A percentile compares a stretch with the other conserved stretches of the same genome.
Conservation (phyloP, 2,329 filamentous ascomycete species). For the Pseudofabraea citricarpa region DNA sequence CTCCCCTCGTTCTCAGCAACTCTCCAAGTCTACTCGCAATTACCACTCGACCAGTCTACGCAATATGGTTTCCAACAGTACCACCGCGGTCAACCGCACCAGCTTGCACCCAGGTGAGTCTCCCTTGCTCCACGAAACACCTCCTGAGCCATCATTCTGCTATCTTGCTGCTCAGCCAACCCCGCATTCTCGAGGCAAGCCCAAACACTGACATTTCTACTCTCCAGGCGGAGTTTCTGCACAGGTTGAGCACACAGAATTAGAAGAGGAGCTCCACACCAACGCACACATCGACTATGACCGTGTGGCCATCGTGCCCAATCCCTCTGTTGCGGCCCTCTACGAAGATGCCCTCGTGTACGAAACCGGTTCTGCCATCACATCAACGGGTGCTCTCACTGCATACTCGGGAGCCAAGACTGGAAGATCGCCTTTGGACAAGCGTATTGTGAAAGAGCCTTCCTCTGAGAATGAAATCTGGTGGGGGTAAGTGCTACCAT, state of each 20-base stretch:
- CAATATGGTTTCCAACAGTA: slow-evolving; percentile 24
- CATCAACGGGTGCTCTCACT: slow-evolving; percentile 87
- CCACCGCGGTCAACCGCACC: slow-evolving; percentile 27
- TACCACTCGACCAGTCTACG: slow-evolving; percentile 23
- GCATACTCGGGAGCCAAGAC: slow-evolving; percentile 99
- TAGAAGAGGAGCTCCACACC: slow-evolving; percentile 96
- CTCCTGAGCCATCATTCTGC: no score
- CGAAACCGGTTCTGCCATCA: slow-evolving; percentile 96
- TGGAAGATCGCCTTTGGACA: slow-evolving; percentile 92
- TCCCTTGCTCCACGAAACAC: no score
- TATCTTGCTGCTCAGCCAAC: no score
- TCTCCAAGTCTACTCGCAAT: slow-evolving; percentile 18
- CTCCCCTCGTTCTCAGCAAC: slow-evolving; percentile 12
- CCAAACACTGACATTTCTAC: no score
- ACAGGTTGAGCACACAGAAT: slow-evolving; percentile 96
- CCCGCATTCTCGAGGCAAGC: no score
- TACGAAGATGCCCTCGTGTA: slow-evolving; percentile 99
- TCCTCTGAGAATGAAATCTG: slow-evolving; percentile 88
- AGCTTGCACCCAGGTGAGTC: slow-evolving; percentile 26
- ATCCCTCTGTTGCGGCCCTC: slow-evolving; percentile 81
- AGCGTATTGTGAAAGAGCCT: slow-evolving; percentile 92
- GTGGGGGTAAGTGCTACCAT: slow-evolving; percentile 61
- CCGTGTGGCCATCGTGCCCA: slow-evolving; percentile 94
- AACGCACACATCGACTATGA: slow-evolving; percentile 99
- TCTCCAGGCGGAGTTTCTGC: no score